phyloP scores from a whole-genome alignment of 331 rosid species.

The Acacia pycnantha region DNA sequence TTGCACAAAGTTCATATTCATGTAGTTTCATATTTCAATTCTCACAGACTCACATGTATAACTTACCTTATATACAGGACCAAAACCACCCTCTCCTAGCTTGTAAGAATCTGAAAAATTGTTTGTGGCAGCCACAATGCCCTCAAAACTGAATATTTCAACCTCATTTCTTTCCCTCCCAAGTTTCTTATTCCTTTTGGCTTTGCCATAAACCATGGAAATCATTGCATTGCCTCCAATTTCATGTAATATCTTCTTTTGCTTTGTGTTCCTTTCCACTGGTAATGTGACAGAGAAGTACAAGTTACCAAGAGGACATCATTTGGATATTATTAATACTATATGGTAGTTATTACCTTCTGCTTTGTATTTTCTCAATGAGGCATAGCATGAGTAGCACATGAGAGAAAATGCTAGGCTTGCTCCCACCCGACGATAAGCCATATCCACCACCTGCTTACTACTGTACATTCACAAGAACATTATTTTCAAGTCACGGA shows the following conservation, averaged over 20 bases:
- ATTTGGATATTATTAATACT: not conserved
- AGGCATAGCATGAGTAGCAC: not conserved
- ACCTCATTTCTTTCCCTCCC: slow-evolving; percentile 31
- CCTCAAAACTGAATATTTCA: slow-evolving; percentile 40
- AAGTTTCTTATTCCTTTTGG: not conserved
- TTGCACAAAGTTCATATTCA: not conserved
- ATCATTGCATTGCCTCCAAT: slow-evolving; percentile 28
- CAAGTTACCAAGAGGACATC: not conserved
- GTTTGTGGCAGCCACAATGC: slow-evolving; percentile 33
- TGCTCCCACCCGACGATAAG: slow-evolving; percentile 17
- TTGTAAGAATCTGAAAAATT: slow-evolving; percentile 34
- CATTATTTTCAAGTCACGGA: not conserved
- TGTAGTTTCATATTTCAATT: not conserved
- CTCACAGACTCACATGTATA: not conserved
- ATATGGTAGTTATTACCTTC: not conserved
- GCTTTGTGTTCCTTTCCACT: slow-evolving; percentile 24
- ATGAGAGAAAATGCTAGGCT: not conserved
- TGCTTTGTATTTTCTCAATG: slow-evolving; percentile 20
- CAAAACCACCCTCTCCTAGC: slow-evolving; percentile 50
- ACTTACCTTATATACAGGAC: slow-evolving; percentile 48
- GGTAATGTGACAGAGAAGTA: not conserved
- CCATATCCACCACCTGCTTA: slow-evolving; percentile 19
- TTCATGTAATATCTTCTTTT: slow-evolving; percentile 10
- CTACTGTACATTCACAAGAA: not conserved
- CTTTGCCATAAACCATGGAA: not conserved